Conservation (phyloP, 2,329 filamentous ascomycete species). For the Fusarium decemcellulare region DNA sequence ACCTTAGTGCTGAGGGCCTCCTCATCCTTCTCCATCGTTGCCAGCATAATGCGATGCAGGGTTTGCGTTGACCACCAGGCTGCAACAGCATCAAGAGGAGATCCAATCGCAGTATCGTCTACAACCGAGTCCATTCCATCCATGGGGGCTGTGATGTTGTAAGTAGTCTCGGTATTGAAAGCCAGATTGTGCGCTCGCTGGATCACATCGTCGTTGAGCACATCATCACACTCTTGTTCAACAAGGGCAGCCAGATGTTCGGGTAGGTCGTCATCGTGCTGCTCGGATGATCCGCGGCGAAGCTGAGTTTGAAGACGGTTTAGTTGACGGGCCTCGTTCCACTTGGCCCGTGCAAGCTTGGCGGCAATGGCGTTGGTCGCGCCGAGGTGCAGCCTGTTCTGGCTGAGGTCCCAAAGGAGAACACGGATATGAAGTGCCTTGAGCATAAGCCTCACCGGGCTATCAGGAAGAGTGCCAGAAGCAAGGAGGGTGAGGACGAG, state of each 20-base stretch:
- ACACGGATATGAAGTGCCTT: conserved; percentile 94
- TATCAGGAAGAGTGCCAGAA: conserved; percentile 87
- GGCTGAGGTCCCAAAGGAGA: conserved; percentile 83
- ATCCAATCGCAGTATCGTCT: conserved; percentile 86
- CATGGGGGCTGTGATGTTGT: conserved; percentile 74
- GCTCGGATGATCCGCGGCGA: conserved; percentile 57
- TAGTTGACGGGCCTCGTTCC: conserved; percentile 84
- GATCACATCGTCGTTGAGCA: conserved; percentile 82
- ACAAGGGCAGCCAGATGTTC: conserved; percentile 83
- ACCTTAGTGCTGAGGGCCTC: conserved; percentile 32
- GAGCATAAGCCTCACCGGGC: conserved; percentile 87
- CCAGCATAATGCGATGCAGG: conserved; percentile 78
- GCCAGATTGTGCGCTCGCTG: conserved; percentile 92
- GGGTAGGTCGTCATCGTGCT: conserved; percentile 74
- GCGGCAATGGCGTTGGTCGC: conserved; percentile 79
- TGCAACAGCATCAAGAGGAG: conserved; percentile 89
- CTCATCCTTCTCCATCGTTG: conserved; percentile 70
- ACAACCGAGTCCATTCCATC: conserved; percentile 87
- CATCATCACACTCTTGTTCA: conserved; percentile 84
- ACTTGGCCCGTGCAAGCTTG: conserved; percentile 81
- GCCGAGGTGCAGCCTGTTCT: conserved; percentile 74
- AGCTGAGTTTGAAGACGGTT: conserved; percentile 62
- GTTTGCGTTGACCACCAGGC: conserved; percentile 89
- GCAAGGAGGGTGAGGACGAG: conserved; percentile 89
- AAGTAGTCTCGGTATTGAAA: conserved; percentile 84